Evolutionary conservation across 202 grass and related monocot genomes (phyloP).

Genomic region (Hordeum pubiflorum): DNA sequence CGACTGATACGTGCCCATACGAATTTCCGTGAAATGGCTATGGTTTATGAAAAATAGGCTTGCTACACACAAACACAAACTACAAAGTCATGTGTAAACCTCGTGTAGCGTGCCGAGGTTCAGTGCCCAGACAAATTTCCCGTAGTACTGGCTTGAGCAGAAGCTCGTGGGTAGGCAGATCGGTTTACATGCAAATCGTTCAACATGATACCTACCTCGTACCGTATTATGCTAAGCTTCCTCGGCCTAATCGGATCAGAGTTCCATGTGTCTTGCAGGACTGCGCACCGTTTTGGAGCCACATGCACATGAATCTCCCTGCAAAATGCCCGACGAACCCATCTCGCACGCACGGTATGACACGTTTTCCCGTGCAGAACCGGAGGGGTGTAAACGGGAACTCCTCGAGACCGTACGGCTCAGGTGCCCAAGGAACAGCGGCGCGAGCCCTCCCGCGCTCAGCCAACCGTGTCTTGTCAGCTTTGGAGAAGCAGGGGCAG

Average conservation of each 20-base stretch:
- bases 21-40: too few species aligned
- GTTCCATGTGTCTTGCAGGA: too few species aligned
- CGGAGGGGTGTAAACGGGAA: conserved; percentile 6
- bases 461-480: not conserved
- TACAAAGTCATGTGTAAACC: not conserved
- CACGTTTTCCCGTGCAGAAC: too few species aligned
- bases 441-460: not conserved
- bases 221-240: too few species aligned
- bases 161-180: not conserved
- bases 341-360: too few species aligned
- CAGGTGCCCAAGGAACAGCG: not conserved
- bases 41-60: too few species aligned
- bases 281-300: too few species aligned
- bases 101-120: not conserved
- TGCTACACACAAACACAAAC: not conserved
- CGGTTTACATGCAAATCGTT: not conserved
- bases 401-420: not conserved
- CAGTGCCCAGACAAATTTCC: not conserved
- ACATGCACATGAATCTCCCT: too few species aligned
- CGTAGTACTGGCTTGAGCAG: not conserved
- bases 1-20: too few species aligned
- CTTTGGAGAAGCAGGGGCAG: not conserved
- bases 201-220: not conserved
- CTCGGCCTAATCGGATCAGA: too few species aligned
- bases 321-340: too few species aligned